A percentile compares a stretch with the other conserved stretches of the same genome.
These are phyloP conservation scores for Ogataea dorogensis DNA, from an alignment of 805 yeast genomes.

Conservation along the genomic window DNA sequence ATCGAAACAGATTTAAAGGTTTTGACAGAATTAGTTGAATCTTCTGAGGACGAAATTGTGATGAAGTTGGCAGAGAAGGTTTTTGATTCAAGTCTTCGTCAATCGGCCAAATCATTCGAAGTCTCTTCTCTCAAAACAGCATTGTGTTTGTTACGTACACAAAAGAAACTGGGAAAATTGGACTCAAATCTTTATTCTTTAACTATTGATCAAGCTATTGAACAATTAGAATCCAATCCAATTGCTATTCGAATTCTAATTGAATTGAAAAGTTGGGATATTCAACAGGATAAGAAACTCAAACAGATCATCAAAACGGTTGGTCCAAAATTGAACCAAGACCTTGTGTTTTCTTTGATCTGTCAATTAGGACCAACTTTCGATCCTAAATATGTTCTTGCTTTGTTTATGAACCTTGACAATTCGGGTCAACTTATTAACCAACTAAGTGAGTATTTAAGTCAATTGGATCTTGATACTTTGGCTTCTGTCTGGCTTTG, in stretches of 20 bases:
- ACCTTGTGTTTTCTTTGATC: slow-evolving; percentile 18
- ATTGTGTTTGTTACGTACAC: slow-evolving; percentile 10
- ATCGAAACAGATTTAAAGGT: slow-evolving; percentile 40
- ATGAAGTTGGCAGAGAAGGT: slow-evolving; percentile 36
- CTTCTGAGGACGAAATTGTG: slow-evolving; percentile 7
- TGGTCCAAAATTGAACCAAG: slow-evolving; percentile 8
- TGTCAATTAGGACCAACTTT: slow-evolving; percentile 13
- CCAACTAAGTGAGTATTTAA: slow-evolving; percentile 12
- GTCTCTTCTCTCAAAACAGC: slow-evolving; percentile 19
- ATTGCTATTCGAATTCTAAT: slow-evolving; percentile 8
- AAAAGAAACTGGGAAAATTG: slow-evolving; percentile 7
- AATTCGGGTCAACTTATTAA: slow-evolving; percentile 1
- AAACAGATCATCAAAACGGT: slow-evolving; percentile 10
- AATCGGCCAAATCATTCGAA: slow-evolving; percentile 40
- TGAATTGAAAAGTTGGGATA: slow-evolving; percentile 11
- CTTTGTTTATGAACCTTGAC: slow-evolving; percentile 24
- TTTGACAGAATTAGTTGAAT: slow-evolving; percentile 16
- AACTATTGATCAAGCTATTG: not conserved
- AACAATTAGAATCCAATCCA: not conserved
- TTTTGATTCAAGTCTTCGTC: slow-evolving; percentile 42
- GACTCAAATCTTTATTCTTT: slow-evolving; percentile 1
- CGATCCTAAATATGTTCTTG: slow-evolving; percentile 20
- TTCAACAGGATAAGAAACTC: not conserved
- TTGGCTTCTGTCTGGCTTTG: slow-evolving; percentile 11
- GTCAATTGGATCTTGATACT: slow-evolving; percentile 3